These are phyloP conservation scores for Olyra latifolia DNA, from an alignment of 176 grass and related monocot genomes.

Conservation along the genomic window DNA sequence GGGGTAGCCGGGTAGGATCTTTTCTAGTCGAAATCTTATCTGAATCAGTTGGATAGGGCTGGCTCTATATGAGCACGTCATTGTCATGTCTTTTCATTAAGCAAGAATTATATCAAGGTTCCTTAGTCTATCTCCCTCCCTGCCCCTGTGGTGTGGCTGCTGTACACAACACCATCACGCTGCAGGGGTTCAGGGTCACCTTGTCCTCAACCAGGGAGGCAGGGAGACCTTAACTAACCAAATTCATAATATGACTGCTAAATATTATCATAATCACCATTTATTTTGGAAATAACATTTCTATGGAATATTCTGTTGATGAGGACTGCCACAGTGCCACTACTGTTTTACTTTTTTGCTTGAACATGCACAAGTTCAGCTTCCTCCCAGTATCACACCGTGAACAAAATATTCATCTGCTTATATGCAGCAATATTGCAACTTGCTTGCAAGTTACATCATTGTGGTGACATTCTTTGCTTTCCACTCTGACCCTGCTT, in stretches of 20 bases:
- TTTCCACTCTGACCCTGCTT: constrained; percentile 4
- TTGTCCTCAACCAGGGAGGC: too few relatives aligned
- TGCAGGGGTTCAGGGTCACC: too few relatives aligned
- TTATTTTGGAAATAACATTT: constrained; percentile 6
- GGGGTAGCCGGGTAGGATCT: too few relatives aligned
- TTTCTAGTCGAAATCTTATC: too few relatives aligned
- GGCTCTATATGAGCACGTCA: too few relatives aligned
- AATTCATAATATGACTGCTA: neutral
- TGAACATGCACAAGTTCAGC: neutral
- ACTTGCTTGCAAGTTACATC: constrained; percentile 18
- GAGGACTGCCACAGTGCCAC: neutral
- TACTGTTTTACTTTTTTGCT: constrained; percentile 9
- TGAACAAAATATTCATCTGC: constrained; percentile 2
- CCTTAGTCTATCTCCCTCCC: too few relatives aligned
- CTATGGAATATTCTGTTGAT: neutral
- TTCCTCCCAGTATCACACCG: neutral
- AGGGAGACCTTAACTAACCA: too few relatives aligned
- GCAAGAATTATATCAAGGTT: too few relatives aligned
- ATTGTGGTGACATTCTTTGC: constrained; percentile 18
- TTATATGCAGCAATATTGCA: neutral
- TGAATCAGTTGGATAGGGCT: too few relatives aligned
- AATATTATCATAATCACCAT: neutral
- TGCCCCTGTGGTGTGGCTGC: too few relatives aligned
- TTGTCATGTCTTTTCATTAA: too few relatives aligned
- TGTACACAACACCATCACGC: too few relatives aligned